phyloP scores from a whole-genome alignment of 1,284 basidiomycete genomes.

The Apiotrichum siamense region DNA sequence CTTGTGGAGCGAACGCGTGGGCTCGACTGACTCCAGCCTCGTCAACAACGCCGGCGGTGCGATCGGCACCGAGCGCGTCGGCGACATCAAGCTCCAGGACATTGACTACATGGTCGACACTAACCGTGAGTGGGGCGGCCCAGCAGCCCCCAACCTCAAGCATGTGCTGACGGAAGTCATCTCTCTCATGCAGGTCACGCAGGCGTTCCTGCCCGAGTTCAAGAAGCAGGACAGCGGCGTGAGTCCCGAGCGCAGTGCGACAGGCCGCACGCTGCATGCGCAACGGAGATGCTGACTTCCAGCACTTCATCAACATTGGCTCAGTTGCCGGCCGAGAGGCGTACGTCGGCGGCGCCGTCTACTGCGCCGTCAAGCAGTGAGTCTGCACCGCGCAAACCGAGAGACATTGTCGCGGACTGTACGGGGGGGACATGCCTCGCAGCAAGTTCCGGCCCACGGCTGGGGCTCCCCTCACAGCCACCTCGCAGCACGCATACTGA shows the following conservation, averaged over 20 bases:
- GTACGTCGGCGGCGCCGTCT: slow-evolving; percentile 69
- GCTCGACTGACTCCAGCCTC: slow-evolving; percentile 8
- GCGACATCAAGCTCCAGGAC: slow-evolving; percentile 20
- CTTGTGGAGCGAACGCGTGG: too few species aligned
- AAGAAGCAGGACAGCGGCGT: slow-evolving; percentile 67
- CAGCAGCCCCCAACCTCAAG: background rate
- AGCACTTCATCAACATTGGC: slow-evolving; percentile 86
- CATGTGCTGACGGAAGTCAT: background rate
- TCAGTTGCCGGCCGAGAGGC: slow-evolving; percentile 82
- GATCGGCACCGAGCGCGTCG: slow-evolving; percentile 22
- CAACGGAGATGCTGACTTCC: too few species aligned
- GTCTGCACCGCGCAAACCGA: too few species aligned
- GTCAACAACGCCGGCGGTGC: slow-evolving; percentile 23
- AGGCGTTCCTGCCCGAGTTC: slow-evolving; percentile 58
- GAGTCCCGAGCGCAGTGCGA: background rate
- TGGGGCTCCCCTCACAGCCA: too few species aligned
- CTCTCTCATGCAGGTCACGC: slow-evolving; percentile 9
- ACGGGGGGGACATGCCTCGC: too few species aligned
- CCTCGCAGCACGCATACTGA: background rate
- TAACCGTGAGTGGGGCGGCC: slow-evolving; percentile 55
- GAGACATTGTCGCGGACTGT: too few species aligned
- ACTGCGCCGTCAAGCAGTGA: slow-evolving; percentile 37
- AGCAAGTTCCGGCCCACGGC: too few species aligned
- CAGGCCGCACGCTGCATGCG: too few species aligned
- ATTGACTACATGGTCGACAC: slow-evolving; percentile 69